Base-by-base conservation (phyloP, 73 alveolate species). In the Durusdinium trenchii region DNA sequence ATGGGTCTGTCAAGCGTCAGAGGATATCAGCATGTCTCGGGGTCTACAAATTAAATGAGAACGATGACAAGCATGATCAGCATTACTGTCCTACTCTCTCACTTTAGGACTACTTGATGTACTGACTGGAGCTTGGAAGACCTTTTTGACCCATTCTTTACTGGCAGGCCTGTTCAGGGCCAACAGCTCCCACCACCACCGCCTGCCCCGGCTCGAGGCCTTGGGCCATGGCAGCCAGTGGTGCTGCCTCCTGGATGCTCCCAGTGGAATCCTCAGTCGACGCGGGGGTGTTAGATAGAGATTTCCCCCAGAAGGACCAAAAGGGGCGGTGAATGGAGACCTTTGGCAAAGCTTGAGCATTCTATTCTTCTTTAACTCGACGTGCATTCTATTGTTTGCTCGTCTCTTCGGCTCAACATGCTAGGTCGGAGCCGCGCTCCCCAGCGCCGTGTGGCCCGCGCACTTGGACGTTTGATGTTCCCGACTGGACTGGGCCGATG, bases 141-240 rank as follows among this genome's bases (percentile, higher is more conserved):
- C n/a, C n/a, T n/a, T n/a, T n/a, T n/a, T n/a, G n/a, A n/a, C n/a
- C n/a, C n/a, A n/a, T n/a, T n/a, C n/a, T n/a, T n/a, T n/a, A n/a
- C n/a, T n/a, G n/a, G n/a, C n/a, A n/a, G n/a, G n/a, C n/a, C n/a
- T n/a, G n/a, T n/a, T n/a, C n/a, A n/a, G n/a, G n/a, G n/a, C n/a
- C n/a, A n/a, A 54, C 64, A 9, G 28, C 64, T 12, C 64, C 64
- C 64, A 9, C 64, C 64, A 54, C 64, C 64, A 9, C 64, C 18
- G 73, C n/a, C 73, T 12, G 69, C 69, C 12, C 18, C 35, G 12
- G 45, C 36, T 3, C 26, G 45, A 86, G 95, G 95, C 96, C 96
- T 32, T 90, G 85, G 96, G 96, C 96, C 96, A 90, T 90, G 96
- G 62, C 96, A 30, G 96, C 96, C 51, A n/a, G 96, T 50, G 96